Evolutionary conservation across 2,329 filamentous ascomycete species (phyloP).

Genomic region (Sclerotinia nivalis): DNA sequence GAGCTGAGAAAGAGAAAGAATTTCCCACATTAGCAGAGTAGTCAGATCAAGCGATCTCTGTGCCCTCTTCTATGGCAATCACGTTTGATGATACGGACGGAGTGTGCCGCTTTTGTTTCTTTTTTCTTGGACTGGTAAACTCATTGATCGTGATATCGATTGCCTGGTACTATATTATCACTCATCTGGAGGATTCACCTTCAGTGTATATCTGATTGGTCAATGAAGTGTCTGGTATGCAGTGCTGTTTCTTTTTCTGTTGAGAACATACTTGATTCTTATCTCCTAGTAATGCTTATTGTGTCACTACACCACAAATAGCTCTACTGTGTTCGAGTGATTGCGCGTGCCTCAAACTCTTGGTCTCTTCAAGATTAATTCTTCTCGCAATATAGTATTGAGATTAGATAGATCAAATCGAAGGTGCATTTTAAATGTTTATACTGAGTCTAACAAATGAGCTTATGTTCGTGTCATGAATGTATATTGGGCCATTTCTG

Average conservation of each 20-base stretch:
- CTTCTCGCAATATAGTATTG: background rate
- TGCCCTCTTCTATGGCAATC: background rate
- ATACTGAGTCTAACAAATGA: background rate
- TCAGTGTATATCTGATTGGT: background rate
- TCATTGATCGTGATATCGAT: no score
- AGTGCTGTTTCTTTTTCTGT: background rate
- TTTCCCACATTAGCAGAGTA: background rate
- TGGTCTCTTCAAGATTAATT: background rate
- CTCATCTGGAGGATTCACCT: background rate
- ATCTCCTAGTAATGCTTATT: background rate
- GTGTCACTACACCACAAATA: background rate
- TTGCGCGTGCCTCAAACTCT: background rate
- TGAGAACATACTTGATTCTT: background rate
- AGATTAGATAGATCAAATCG: background rate
- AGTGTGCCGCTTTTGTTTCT: background rate
- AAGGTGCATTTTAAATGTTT: background rate
- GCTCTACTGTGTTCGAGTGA: background rate
- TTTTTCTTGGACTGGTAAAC: no score
- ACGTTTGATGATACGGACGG: background rate
- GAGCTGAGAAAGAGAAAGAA: background rate
- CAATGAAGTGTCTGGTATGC: background rate
- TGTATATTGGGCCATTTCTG: background rate
- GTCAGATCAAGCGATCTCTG: background rate
- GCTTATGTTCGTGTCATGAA: background rate
- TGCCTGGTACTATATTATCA: background rate